These are phyloP conservation scores for Tolypocladium amazonense DNA, from an alignment of 2,329 filamentous ascomycete species.

Conservation along the genomic window DNA sequence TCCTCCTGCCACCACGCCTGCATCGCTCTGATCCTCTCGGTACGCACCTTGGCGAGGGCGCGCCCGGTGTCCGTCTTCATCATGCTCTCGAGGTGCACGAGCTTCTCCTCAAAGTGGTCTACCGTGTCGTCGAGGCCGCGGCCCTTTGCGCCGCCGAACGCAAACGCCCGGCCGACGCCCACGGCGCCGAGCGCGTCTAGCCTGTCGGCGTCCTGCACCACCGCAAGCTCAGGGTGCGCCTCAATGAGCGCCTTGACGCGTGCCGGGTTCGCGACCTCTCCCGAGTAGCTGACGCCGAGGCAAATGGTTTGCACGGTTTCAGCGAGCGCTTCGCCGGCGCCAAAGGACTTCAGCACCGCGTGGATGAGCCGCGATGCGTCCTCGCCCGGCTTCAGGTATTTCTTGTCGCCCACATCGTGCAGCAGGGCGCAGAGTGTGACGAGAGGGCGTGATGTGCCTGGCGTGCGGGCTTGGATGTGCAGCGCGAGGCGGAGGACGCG, in stretches of 20 bases:
- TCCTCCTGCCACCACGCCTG: conserved; percentile 50
- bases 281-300: conserved; percentile 66
- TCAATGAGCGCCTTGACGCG: conserved; percentile 51
- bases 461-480: conserved; percentile 46
- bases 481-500: conserved; percentile 68
- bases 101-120: conserved; percentile 67
- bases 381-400: conserved; percentile 55
- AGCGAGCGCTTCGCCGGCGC: conserved; percentile 48
- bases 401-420: conserved; percentile 85
- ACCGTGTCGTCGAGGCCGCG: conserved; percentile 54
- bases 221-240: conserved; percentile 49
- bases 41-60: conserved; percentile 41
- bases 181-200: conserved; percentile 86
- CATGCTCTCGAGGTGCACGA: conserved; percentile 53
- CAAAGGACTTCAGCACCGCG: conserved; percentile 42
- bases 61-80: conserved; percentile 52
- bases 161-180: conserved; percentile 59
- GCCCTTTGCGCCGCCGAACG: conserved; percentile 56
- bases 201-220: conserved; percentile 87
- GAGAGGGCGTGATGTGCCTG: conserved; percentile 26
- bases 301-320: conserved; percentile 60
- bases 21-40: conserved; percentile 39
- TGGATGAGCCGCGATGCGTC: conserved; percentile 45
- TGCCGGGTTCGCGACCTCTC: conserved; percentile 56
- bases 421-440: conserved; percentile 63